Conservation (phyloP, 805 yeast species). For the Suhomyces tanzawaensis region DNA sequence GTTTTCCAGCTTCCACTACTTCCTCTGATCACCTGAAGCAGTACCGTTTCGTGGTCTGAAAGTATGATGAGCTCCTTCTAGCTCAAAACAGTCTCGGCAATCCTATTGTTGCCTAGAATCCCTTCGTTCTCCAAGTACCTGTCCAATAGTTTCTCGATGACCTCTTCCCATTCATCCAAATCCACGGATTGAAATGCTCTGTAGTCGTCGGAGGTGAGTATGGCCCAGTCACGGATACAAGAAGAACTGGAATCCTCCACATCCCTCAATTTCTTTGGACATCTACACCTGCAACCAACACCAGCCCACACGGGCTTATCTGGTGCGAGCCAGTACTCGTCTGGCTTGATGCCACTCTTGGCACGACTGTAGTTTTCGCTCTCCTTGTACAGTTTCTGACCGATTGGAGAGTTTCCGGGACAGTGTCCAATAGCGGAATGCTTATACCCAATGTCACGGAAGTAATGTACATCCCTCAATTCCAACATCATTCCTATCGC, state of each 20-base stretch:
- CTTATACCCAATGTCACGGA: slow-evolving; percentile 86
- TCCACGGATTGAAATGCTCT: slow-evolving; percentile 11
- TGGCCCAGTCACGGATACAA: slow-evolving; percentile 19
- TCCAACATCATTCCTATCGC: slow-evolving; percentile 77
- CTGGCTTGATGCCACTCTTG: slow-evolving; percentile 14
- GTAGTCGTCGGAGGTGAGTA: slow-evolving; percentile 17
- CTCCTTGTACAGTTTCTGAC: slow-evolving; percentile 46
- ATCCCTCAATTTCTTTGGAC: slow-evolving; percentile 47
- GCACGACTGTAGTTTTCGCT: slow-evolving; percentile 23
- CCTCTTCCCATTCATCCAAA: slow-evolving; percentile 16
- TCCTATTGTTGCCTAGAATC: slow-evolving; percentile 10
- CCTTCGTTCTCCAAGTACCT: slow-evolving; percentile 11
- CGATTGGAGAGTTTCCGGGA: slow-evolving; percentile 54
- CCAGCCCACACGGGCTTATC: slow-evolving; percentile 41
- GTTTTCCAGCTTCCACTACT: too few relatives aligned
- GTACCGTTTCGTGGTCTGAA: too few relatives aligned
- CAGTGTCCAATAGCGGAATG: slow-evolving; percentile 84
- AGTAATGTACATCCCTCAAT: slow-evolving; percentile 75
- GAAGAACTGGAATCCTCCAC: slow-evolving; percentile 16
- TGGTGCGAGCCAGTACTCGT: slow-evolving; percentile 34
- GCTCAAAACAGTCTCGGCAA: slow-evolving; percentile 7
- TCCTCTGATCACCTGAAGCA: too few relatives aligned
- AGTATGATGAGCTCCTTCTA: too few relatives aligned
- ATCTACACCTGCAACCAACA: slow-evolving; percentile 83
- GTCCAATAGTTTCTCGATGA: slow-evolving; percentile 11